Base-by-base conservation (phyloP, 441 rosid species). In the Brassica balearica region DNA sequence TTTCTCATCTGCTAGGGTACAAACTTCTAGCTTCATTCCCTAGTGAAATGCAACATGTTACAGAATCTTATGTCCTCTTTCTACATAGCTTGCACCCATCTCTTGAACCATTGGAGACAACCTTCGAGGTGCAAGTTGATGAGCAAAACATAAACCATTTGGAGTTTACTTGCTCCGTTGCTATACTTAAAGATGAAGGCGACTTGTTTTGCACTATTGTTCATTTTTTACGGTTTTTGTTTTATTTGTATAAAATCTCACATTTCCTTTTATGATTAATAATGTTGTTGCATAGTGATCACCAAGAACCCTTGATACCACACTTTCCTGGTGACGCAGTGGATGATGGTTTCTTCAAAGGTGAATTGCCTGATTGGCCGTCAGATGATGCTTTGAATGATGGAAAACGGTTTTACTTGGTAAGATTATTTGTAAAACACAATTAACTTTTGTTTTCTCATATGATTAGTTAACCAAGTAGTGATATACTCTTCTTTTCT, bases 331-430 rank as follows among this genome's bases (percentile, higher is more conserved):
- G 56, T 14, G 23, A 2, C 11, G 25, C 55, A 56, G 1, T 2
- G 1, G 46, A 0, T 0, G 46, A 38, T 38, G 46, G 46, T 38
- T 8, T 38, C 46, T 38, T 38, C 73, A 3, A 12, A 27, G 73
- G 73, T 8, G 53, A 48, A 23, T 65, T 77, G 71, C 76, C 80
- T 64, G 61, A 65, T 56, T 77, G 76, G 80, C 76, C 76, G 0
- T 77, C 76, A 2, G 61, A 77, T 56, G 48, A 38, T 55, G 66
- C 7, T 71, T 65, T 77, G 6, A 65, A 25, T 2, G 61, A 38
- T 38, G 3, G 1, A 14, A 62, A 23, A 9, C 58, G 65, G 3
- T 77, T 69, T 51, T 70, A 77, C 59, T 1, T 10, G n/a, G 79
- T 76, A 61, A 68, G 73, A 0, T 22, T n/a, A 8, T 25, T 6